Percentiles rank a stretch among this genome's conserved stretches.
phyloP scores from a whole-genome alignment of 306 rosid species.

The Medicago truncatula region MtrunA17r5.0-ANR NC_053046.1:18827501-18828000 shows the following conservation, averaged over 20 bases:
- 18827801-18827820: background rate
- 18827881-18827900: background rate
- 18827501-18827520: too few species aligned
- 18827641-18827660: background rate
- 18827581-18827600: background rate
- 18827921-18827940: background rate
- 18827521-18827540: too few species aligned
- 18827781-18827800: background rate
- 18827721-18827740: conserved; percentile 18
- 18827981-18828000: conserved; percentile 16
- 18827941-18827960: background rate
- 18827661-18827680: background rate
- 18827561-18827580: too few species aligned
- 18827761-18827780: conserved; percentile 22
- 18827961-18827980: background rate
- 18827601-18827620: background rate
- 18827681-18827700: too few species aligned
- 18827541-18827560: too few species aligned
- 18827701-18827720: conserved; percentile 2
- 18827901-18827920: too few species aligned
- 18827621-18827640: background rate
- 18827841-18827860: background rate
- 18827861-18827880: background rate
- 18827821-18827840: background rate
- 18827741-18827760: background rate